A percentile compares a stretch with the other conserved stretches of the same genome.
Conservation (phyloP, 192 early-diverging fungal genomes). For the Diversispora epigaea region DNA sequence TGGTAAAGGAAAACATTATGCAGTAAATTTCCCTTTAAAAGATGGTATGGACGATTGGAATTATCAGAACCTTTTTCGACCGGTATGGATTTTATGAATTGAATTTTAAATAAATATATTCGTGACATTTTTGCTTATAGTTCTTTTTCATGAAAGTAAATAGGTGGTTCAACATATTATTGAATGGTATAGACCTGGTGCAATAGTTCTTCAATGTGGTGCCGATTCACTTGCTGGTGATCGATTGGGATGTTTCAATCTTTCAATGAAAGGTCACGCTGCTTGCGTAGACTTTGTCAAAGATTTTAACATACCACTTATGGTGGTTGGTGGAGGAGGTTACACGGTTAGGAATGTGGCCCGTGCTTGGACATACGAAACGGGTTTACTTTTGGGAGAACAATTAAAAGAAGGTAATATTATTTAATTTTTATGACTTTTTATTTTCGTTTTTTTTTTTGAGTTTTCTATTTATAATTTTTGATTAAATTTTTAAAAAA, state of each 20-base stretch:
- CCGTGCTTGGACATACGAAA: constrained; percentile 94
- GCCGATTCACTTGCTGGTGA: constrained; percentile 96
- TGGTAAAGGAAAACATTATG: constrained; percentile 85
- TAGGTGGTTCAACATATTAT: constrained; percentile 92
- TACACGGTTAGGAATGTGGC: constrained; percentile 98
- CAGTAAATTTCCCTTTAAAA: constrained; percentile 91
- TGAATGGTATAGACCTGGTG: constrained; percentile 88
- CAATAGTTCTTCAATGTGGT: constrained; percentile 94
- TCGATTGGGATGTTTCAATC: constrained; percentile 91
- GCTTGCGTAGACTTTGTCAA: constrained; percentile 90
- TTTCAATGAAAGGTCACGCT: constrained; percentile 93
- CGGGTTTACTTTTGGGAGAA: constrained; percentile 77
- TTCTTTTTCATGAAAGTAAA: not conserved
- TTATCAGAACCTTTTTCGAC: constrained; percentile 68
- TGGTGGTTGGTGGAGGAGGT: constrained; percentile 95
- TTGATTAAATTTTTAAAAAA: no score
- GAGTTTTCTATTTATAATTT: no score
- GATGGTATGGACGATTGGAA: constrained; percentile 95
- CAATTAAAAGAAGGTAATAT: constrained; percentile 63
- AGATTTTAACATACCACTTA: constrained; percentile 84
- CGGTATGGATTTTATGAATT: constrained; percentile 41
- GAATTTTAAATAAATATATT: not conserved
- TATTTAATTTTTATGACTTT: not conserved
- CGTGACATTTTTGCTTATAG: not conserved
- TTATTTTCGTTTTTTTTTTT: not conserved